Evolutionary conservation across 2,329 filamentous ascomycete genomes (phyloP), one percentile per base, ranked within the genome.

Genomic region (Cercospora janseana): DNA sequence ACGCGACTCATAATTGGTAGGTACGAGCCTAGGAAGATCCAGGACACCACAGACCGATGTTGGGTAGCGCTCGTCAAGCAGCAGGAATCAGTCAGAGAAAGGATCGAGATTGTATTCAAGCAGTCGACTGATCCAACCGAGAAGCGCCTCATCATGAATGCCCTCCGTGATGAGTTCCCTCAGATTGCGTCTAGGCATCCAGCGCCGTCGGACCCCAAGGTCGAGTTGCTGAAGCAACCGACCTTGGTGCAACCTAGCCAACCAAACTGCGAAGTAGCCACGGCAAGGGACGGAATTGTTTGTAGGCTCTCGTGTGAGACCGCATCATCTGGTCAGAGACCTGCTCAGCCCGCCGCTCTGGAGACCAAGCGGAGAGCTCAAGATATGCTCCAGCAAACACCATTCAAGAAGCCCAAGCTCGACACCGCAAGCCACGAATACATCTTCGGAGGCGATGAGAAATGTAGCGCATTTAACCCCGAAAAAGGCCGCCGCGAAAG

Each of bases 151-250:
- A 41, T 51, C 24, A 28, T 51, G 10, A 29, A 15, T 8, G 40
- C 48, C 3, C 24, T 51, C 3, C 41, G 48, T 3, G 23, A 31
- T 3, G 34, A 51, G 4, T 51, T 40, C 27, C 48, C 48, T 10
- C 23, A 51, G 18, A 24, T 45, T 20, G 48, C 47, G 15, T 13
- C 26, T 8, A 6, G 38, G 9, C 31, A 23, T 15, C 47, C 47
- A 37, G 40, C 15, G 16, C 40, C 47, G 28, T 3, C 40, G 10
- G 47, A 50, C 6, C 40, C 47, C 16, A 8, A 20, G 18, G 12
- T 28, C 20, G 16, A 35, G 8, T 23, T 31, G 27, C 12, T 3
- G 12, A 16, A 16, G n/a, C n/a, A 32, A 16, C 35, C 34, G 32
- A 23, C 34, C 12, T n/a, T 21, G 4, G 31, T 16, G 12, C 9